Evolutionary conservation across 176 grass and related monocot genomes (phyloP), one percentile per base, ranked within the genome.

Genomic region (Rhynchospora pubera): DNA sequence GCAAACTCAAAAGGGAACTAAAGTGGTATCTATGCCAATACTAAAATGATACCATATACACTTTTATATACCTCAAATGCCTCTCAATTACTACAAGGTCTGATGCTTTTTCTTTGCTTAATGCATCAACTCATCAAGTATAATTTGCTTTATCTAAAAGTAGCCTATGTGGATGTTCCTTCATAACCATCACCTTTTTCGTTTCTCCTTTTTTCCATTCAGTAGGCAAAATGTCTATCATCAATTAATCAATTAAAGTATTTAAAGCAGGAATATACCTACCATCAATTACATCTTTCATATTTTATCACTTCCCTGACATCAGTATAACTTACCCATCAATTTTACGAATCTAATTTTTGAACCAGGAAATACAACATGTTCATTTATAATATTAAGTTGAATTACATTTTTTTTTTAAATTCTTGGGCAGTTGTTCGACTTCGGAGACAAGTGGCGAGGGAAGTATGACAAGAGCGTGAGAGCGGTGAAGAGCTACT

Each of bases 391-490:
- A 28, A 28, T 28, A 28, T 51, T 39, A 39, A 39, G 34, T 39
- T 39, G 34, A 14, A 67, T 67, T 67, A 7, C 52, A 51, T 32
- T 28, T 6, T 19, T 47, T 8, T 77, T 7, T n/a, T n/a, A n/a
- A 57, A 18, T 5, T 15, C 14, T 10, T 19, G 48, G 58, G 51
- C 84, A 94, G 95, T 10, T 97, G 47, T 97, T 97, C 42, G 92
- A 93, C 62, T 97, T 97, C 16, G 95, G 85, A 4, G 89, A 97
- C 83, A 94, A 81, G 42, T 85, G 89, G 62, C n/a, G 95, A 24
- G 92, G 90, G 0, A 11, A 85, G 4, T 97, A 94, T 81, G 88
- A 97, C 61, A 68, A 43, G 6, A 94, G 90, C 84, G 87, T 97
- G 3, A 14, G 85, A 16, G 88, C 85, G 21, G 95, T 87, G 42